Evolutionary conservation across 2,329 filamentous ascomycete species (phyloP).

Genomic region (Huntiella omanensis): DNA sequence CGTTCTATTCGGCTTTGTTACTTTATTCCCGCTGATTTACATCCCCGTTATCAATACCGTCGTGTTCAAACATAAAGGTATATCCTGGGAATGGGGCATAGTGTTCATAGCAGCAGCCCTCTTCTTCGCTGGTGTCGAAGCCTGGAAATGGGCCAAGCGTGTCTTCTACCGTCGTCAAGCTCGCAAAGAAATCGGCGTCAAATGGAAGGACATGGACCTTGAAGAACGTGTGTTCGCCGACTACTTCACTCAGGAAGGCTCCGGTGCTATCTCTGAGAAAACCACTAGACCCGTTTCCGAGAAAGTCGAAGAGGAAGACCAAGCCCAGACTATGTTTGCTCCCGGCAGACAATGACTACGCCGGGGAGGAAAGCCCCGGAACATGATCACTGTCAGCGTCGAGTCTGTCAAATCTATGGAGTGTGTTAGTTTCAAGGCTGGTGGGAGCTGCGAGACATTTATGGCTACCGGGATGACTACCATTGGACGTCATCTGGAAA

Average conservation of each 20-base stretch:
- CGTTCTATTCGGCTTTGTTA: constrained; percentile 29
- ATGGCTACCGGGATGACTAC: too few relatives aligned
- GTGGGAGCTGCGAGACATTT: too few relatives aligned
- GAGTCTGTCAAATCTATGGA: too few relatives aligned
- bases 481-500: too few relatives aligned
- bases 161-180: constrained; percentile 19
- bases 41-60: constrained; percentile 39
- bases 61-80: constrained; percentile 42
- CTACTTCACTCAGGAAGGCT: constrained; percentile 15
- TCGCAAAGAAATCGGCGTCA: constrained; percentile 14
- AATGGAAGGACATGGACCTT: constrained; percentile 22
- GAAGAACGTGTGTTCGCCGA: constrained; percentile 23
- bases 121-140: constrained; percentile 39
- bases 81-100: constrained; percentile 44
- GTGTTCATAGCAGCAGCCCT: constrained; percentile 33
- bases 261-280: neutral
- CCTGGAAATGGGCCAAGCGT: constrained; percentile 41
- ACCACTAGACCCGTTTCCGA: neutral
- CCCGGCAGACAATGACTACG: constrained; percentile 12
- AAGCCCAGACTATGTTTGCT: constrained; percentile 2
- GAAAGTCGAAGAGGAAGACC: neutral
- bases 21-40: constrained; percentile 34
- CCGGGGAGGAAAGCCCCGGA: constrained; percentile 13
- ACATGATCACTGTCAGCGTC: neutral
- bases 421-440: too few relatives aligned